Evolutionary conservation across 2,329 filamentous ascomycete species (phyloP), one percentile per base, ranked within the genome.

Genomic region (Ceratocystis cubensis): DNA sequence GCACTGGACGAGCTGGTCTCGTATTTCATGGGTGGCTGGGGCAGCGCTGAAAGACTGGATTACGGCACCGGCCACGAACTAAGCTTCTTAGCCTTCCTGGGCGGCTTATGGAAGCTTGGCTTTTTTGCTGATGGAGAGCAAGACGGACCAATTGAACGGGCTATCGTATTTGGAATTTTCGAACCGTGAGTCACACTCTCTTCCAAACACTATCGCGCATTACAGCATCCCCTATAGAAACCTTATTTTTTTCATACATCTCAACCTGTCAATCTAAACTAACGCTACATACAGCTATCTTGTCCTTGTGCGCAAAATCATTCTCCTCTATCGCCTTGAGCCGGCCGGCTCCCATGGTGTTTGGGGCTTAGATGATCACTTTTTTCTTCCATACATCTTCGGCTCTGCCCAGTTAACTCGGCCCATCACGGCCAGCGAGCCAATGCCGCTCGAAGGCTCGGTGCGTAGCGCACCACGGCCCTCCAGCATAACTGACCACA

Each of bases 341-440:
- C 94, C 94, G 3, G 94, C 94, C 5, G 94, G 94, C 1, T 96
- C 93, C 1, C 94, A 97, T 73, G 94, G 94, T 2, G 94, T 99
- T 22, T 99, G 94, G 94, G 94, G 94, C 22, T 81, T 99, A n/a
- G 94, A 99, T 74, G 94, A 99, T 75, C 93, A 99, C 76, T 92
- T 86, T 7, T 97, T 99, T 74, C 76, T 94, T 30, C 89, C 94
- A 0, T 99, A 97, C 75, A 90, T 99, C 66, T 92, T 97, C 70
- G 94, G 94, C 41, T 96, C 92, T 1, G 92, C 94, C 0, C 94
- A 99, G 74, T 80, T 95, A 50, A 88, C 88, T 8, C 87, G 91
- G 0, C 83, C 92, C 1, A 89, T 96, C 70, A 74, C 76, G 1
- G n/a, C 46, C 22, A 22, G 17, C 28, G 81, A 87, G 61, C 75